Conservation (phyloP, 441 rosid genomes). For the Omphalea diandra region DNA sequence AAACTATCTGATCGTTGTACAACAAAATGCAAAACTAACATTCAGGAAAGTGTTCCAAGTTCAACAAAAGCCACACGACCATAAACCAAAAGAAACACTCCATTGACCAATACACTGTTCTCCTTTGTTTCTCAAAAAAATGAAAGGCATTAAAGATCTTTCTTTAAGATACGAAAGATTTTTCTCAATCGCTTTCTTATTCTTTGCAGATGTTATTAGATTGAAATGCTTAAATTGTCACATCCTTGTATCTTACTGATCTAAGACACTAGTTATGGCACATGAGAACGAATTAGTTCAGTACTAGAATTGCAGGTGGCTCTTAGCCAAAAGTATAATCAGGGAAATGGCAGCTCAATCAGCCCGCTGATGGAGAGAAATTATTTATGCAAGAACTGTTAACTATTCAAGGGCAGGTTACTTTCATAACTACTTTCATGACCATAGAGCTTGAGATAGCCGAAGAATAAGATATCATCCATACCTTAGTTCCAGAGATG, state of each 20-base stretch:
- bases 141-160: neutral
- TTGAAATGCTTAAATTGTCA: too few species aligned
- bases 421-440: neutral
- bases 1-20: neutral
- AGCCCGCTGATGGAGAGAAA: neutral
- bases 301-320: neutral
- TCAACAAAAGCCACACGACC: neutral
- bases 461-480: neutral
- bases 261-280: neutral
- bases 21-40: neutral
- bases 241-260: neutral
- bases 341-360: neutral
- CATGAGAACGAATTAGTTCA: neutral
- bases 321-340: neutral
- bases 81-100: neutral
- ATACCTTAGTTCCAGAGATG: constrained; percentile 96
- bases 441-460: neutral
- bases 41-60: neutral
- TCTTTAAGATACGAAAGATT: neutral
- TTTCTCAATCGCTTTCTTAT: neutral
- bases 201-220: too few species aligned
- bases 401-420: neutral
- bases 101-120: neutral
- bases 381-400: neutral
- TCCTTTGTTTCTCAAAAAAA: neutral